Conservation (phyloP, 1,139 yeast species). For the Candida pseudoviswanathii region DNA sequence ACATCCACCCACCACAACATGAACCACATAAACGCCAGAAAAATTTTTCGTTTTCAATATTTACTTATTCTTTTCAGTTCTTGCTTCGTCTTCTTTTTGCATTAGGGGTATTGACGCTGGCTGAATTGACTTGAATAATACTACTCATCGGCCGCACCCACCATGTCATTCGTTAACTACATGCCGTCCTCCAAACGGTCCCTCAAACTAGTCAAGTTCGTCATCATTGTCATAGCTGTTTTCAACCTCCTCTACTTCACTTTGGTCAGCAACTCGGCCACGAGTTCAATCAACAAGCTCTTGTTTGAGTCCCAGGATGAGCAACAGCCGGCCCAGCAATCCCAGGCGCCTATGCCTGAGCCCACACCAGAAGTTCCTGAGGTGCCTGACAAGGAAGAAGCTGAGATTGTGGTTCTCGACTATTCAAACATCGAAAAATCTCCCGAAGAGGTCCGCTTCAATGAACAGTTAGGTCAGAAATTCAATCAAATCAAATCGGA, state of each 20-base stretch:
- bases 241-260: background rate
- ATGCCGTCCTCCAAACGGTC: background rate
- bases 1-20: too few relatives aligned
- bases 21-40: too few relatives aligned
- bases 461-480: constrained; percentile 2
- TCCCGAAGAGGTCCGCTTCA: constrained; percentile 15
- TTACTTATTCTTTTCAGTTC: too few relatives aligned
- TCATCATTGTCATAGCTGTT: background rate
- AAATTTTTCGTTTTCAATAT: too few relatives aligned
- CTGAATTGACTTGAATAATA: too few relatives aligned
- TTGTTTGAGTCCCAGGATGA: background rate
- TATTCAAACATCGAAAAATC: constrained; percentile 20
- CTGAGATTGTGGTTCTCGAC: background rate
- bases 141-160: too few relatives aligned
- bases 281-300: background rate
- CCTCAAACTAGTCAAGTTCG: background rate
- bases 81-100: too few relatives aligned
- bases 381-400: background rate
- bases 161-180: background rate
- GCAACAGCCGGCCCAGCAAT: background rate
- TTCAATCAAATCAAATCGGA: constrained; percentile 17
- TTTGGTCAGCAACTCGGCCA: background rate
- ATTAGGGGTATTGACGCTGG: too few relatives aligned
- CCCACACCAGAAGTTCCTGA: too few relatives aligned
- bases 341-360: too few relatives aligned